Evolutionary conservation across 805 yeast genomes (phyloP).

Genomic region (Pichia paraexigua): DNA sequence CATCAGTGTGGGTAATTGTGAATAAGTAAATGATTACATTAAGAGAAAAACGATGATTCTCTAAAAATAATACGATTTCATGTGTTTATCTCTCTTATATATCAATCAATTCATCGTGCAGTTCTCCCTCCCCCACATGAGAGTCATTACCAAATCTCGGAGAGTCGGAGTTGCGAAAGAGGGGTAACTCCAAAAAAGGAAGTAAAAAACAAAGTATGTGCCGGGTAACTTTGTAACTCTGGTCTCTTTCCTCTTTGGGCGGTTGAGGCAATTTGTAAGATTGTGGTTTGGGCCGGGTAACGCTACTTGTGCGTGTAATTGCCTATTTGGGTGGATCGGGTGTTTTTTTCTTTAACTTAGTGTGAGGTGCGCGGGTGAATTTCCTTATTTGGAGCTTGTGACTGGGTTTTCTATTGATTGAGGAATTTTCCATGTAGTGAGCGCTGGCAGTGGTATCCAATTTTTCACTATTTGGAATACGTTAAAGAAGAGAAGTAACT

Average conservation of each 20-base stretch:
- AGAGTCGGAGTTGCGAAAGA: conserved; percentile 2
- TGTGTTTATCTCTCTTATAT: too few relatives aligned
- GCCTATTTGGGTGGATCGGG: conserved; percentile 14
- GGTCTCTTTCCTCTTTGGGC: neutral
- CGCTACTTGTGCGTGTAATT: conserved; percentile 7
- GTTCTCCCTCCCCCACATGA: neutral
- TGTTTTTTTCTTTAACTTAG: neutral
- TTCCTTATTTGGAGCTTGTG: conserved; percentile 7
- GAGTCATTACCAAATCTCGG: neutral
- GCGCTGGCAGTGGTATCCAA: neutral
- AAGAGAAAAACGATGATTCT: too few relatives aligned
- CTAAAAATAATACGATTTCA: too few relatives aligned
- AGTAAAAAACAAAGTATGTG: neutral
- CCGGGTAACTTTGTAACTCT: conserved; percentile 3
- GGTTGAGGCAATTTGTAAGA: neutral
- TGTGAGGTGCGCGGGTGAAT: neutral
- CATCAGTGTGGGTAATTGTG: conserved; percentile 1
- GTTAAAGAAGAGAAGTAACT: neutral
- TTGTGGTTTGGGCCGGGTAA: conserved; percentile 10
- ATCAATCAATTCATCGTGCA: too few relatives aligned
- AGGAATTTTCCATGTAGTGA: neutral
- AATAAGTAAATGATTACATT: too few relatives aligned
- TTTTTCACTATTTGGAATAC: neutral
- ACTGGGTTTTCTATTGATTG: neutral
- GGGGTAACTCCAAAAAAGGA: neutral